Conservation (phyloP, 441 rosid species). For the Rhodomyrtus psidioides region DNA sequence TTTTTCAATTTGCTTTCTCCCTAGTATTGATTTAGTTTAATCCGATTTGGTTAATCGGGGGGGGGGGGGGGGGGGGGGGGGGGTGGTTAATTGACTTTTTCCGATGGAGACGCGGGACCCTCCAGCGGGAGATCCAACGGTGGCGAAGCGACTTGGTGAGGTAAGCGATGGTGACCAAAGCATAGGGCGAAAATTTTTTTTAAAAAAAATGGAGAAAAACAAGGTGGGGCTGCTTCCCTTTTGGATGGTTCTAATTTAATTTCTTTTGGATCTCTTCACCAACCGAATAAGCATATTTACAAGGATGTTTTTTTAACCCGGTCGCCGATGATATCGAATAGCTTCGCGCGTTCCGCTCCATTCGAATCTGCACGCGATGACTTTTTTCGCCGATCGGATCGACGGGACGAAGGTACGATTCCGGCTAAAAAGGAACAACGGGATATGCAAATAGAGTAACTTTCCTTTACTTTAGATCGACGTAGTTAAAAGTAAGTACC, state of each 20-base stretch:
- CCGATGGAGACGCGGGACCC: not conserved
- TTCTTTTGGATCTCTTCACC: not conserved
- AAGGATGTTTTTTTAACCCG: not conserved
- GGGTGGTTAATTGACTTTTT: not conserved
- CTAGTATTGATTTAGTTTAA: not conserved
- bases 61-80: no score
- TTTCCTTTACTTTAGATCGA: no score
- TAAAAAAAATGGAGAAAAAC: not conserved
- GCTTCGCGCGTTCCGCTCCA: rapidly evolving
- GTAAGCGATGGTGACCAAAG: not conserved
- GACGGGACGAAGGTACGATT: no score
- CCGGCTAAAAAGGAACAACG: no score
- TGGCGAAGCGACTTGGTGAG: not conserved
- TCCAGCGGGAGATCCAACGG: not conserved
- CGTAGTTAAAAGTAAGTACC: no score
- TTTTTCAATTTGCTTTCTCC: not conserved
- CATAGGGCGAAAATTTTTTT: not conserved
- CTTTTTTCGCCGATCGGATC: not conserved
- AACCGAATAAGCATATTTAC: not conserved
- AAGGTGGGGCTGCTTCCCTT: not conserved
- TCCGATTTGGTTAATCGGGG: not conserved
- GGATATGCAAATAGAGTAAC: no score
- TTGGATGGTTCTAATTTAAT: not conserved
- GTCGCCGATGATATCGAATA: not conserved
- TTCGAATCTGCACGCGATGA: rapidly evolving